A percentile compares a stretch with the other conserved stretches of the same genome.
phyloP scores from a whole-genome alignment of 1,284 basidiomycete species.

The Trichosporon faecale region DNA sequence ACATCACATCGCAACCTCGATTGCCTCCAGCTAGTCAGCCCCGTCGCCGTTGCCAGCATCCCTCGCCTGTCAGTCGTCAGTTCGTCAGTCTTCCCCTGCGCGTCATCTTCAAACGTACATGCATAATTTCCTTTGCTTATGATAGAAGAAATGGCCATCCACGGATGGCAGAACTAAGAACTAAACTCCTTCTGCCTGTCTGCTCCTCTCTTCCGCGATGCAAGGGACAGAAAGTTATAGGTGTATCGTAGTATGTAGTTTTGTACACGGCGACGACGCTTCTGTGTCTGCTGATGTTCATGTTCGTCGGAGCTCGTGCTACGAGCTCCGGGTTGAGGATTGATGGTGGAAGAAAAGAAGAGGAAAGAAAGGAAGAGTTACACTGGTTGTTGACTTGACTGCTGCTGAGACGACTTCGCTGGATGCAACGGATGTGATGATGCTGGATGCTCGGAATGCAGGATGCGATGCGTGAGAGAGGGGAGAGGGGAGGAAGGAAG shows the following conservation, averaged over 20 bases:
- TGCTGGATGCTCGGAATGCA: neutral
- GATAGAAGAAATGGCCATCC: neutral
- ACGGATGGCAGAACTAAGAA: neutral
- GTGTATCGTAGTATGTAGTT: conserved; percentile 2
- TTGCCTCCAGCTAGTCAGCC: too few species aligned
- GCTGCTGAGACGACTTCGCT: neutral
- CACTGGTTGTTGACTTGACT: neutral
- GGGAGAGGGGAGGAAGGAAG: neutral
- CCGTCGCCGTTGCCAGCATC: neutral
- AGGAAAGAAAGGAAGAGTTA: neutral
- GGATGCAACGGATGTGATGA: neutral
- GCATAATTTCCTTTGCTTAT: conserved; percentile 10
- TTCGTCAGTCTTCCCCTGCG: neutral
- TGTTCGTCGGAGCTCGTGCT: neutral
- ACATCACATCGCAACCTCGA: too few species aligned
- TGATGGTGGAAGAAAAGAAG: neutral
- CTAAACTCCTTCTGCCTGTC: neutral
- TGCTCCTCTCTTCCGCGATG: neutral
- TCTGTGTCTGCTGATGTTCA: neutral
- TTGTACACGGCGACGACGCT: neutral
- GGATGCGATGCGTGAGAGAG: neutral
- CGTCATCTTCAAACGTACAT: conserved; percentile 6
- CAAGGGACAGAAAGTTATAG: neutral
- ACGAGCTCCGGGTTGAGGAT: neutral
- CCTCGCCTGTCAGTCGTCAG: neutral